A percentile compares a stretch with the other conserved stretches of the same genome.
phyloP scores from a whole-genome alignment of 129 eudicot species.

The Tagetes erecta region DNA sequence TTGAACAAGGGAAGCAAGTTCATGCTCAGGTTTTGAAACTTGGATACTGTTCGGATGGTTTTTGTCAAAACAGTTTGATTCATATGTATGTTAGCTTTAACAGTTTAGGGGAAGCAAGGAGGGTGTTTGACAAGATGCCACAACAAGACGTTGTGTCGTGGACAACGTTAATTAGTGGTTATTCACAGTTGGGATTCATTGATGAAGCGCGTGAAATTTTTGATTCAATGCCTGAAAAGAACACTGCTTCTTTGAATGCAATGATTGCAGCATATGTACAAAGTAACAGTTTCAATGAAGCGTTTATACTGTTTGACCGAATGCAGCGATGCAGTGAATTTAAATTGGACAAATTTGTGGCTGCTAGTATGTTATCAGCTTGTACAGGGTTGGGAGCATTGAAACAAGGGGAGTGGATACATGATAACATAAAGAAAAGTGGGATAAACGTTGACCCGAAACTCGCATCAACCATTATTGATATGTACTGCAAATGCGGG shows the following conservation, averaged over 20 bases:
- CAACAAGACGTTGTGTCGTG: conserved; percentile 45
- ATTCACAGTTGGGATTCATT: conserved; percentile 45
- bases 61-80: conserved; percentile 53
- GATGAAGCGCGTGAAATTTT: conserved; percentile 50
- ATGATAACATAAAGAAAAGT: conserved; percentile 45
- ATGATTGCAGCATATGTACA: conserved; percentile 59
- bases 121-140: conserved; percentile 51
- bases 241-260: conserved; percentile 54
- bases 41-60: conserved; percentile 46
- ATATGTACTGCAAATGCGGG: conserved; percentile 90
- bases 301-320: conserved; percentile 44
- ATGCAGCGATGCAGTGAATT: conserved; percentile 37
- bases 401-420: conserved; percentile 77
- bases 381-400: conserved; percentile 82
- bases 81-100: conserved; percentile 54
- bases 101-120: conserved; percentile 49
- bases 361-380: conserved; percentile 85
- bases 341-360: conserved; percentile 57
- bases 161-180: conserved; percentile 64
- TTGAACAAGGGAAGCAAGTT: conserved; percentile 46
- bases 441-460: conserved; percentile 58
- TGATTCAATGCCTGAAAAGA: conserved; percentile 47
- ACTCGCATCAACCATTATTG: conserved; percentile 66
- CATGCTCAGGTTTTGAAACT: conserved; percentile 56
- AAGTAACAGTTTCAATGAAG: conserved; percentile 51